Conservation (phyloP, 2,329 filamentous ascomycete genomes). For the Exophiala oligosperma region DNA sequence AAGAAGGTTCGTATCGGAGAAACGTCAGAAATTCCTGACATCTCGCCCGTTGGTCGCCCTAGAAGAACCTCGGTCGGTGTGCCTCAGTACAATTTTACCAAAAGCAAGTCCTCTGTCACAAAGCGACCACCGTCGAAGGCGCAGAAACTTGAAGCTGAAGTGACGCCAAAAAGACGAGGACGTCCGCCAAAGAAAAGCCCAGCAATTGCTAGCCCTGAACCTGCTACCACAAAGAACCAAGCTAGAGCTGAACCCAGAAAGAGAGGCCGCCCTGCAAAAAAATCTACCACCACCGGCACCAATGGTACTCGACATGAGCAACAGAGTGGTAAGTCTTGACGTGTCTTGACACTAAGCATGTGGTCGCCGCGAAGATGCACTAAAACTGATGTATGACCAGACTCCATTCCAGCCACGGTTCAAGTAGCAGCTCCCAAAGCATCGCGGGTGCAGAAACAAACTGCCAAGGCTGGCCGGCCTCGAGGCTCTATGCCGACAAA, state of each 20-base stretch:
- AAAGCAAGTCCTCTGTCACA: conserved; percentile 10
- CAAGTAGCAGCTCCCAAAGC: not conserved
- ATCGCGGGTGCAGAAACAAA: not conserved
- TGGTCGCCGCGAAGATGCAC: not conserved
- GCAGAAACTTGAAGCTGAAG: not conserved
- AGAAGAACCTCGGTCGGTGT: conserved; percentile 21
- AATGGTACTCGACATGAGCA: not conserved
- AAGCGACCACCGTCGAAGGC: conserved; percentile 1
- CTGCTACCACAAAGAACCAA: not conserved
- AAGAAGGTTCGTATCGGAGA: conserved; percentile 24
- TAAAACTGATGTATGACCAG: not conserved
- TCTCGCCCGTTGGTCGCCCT: conserved; percentile 20
- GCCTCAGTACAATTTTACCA: conserved; percentile 20
- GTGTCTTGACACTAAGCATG: no score
- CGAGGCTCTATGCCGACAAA: conserved; percentile 3
- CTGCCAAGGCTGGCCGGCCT: not conserved
- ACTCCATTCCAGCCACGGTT: not conserved
- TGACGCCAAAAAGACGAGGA: conserved; percentile 5
- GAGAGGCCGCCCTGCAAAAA: conserved; percentile 3
- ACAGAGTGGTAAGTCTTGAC: not conserved
- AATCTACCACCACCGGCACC: not conserved
- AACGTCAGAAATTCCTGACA: conserved; percentile 10
- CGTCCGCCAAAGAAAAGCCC: not conserved
- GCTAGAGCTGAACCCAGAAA: not conserved
- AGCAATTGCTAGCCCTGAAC: not conserved